These are phyloP conservation scores for Trametes maxima DNA, from an alignment of 768 basidiomycete genomes.

Conservation along the genomic window DNA sequence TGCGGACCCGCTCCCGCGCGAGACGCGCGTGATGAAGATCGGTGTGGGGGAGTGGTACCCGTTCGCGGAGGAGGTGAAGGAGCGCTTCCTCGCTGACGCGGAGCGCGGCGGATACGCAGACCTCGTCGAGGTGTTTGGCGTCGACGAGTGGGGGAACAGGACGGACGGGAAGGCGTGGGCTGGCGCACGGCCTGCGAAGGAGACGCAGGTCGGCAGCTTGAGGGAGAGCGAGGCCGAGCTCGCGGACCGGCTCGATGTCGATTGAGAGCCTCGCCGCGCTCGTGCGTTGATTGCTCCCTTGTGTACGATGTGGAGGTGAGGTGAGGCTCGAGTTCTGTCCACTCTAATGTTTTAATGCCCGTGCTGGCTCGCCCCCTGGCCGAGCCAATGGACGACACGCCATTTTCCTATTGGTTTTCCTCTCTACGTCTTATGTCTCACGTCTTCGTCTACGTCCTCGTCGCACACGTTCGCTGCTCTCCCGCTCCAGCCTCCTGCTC, in stretches of 20 bases:
- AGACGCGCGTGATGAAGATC: slow-evolving; percentile 38
- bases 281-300: no score
- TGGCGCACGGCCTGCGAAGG: background rate
- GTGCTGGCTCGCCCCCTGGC: background rate
- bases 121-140: slow-evolving; percentile 31
- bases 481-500: background rate
- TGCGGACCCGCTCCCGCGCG: slow-evolving; percentile 33
- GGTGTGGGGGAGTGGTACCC: slow-evolving; percentile 40
- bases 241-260: background rate
- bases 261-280: background rate
- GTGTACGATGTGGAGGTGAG: background rate
- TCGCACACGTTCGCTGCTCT: background rate
- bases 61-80: slow-evolving; percentile 28
- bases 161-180: slow-evolving; percentile 27
- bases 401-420: background rate
- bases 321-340: background rate
- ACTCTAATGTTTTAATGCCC: background rate
- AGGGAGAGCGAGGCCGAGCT: background rate
- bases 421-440: background rate
- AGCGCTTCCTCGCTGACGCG: slow-evolving; percentile 20
- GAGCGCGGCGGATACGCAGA: slow-evolving; percentile 25
- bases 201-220: background rate
- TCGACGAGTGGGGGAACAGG: slow-evolving; percentile 30
- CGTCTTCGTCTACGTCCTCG: background rate
- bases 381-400: background rate